Conservation (phyloP, 1,139 yeast genomes). For the Debaryomyces subglobosus region DNA sequence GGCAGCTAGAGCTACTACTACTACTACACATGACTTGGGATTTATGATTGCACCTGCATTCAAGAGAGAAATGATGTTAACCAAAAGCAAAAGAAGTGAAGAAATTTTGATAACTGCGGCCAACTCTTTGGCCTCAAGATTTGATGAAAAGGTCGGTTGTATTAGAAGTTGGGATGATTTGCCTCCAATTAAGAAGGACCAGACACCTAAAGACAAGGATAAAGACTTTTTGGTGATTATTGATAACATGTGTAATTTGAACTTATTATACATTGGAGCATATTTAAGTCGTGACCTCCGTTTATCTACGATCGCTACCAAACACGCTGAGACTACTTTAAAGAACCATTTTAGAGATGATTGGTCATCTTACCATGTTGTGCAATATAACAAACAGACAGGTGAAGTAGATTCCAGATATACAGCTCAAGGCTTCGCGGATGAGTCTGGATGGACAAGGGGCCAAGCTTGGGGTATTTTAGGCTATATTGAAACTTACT, state of each 20-base stretch:
- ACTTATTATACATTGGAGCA: constrained; percentile 27
- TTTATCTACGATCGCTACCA: constrained; percentile 27
- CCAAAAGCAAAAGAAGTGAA: constrained; percentile 17
- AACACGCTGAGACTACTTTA: constrained; percentile 29
- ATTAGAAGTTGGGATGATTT: constrained; percentile 27
- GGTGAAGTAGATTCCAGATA: constrained; percentile 23
- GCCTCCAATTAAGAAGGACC: constrained; percentile 11
- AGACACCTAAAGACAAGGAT: constrained; percentile 16
- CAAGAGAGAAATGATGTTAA: constrained; percentile 22
- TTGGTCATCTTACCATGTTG: constrained; percentile 27
- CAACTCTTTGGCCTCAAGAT: constrained; percentile 24
- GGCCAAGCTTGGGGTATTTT: constrained; percentile 32
- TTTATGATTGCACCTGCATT: constrained; percentile 27
- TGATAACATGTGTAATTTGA: constrained; percentile 33
- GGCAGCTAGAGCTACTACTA: constrained; percentile 20
- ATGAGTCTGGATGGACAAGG: constrained; percentile 29
- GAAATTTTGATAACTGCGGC: constrained; percentile 25
- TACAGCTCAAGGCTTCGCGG: constrained; percentile 29
- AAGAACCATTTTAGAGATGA: constrained; percentile 26
- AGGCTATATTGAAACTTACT: constrained; percentile 26
- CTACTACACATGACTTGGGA: constrained; percentile 31
- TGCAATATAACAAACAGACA: constrained; percentile 22
- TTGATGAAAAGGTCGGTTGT: constrained; percentile 22
- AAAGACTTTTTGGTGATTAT: constrained; percentile 28
- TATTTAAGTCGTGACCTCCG: constrained; percentile 24